Evolutionary conservation across 2,329 filamentous ascomycete species (phyloP).

Genomic region (Chrysoporthe puriensis): DNA sequence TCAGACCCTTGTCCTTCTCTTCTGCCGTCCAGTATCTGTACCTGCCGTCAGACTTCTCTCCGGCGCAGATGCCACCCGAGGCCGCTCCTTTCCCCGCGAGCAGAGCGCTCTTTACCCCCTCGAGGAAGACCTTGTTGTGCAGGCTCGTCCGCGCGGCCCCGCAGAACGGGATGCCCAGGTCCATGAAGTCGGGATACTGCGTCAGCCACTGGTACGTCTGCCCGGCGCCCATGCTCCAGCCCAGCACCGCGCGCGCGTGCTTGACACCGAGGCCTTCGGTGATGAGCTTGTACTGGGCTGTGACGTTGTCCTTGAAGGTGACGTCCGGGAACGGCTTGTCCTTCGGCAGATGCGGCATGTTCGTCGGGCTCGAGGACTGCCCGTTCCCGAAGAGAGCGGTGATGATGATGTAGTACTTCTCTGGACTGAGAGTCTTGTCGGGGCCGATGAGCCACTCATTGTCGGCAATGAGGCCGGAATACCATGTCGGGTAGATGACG

Average conservation of each 20-base stretch:
- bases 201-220: constrained; percentile 57
- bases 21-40: constrained; percentile 30
- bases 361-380: constrained; percentile 58
- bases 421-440: constrained; percentile 66
- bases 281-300: constrained; percentile 50
- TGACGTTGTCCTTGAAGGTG: constrained; percentile 56
- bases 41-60: constrained; percentile 6
- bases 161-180: constrained; percentile 52
- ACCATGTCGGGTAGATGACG: constrained; percentile 80
- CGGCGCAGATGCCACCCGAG: constrained; percentile 27
- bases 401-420: constrained; percentile 53
- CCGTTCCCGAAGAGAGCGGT: constrained; percentile 57
- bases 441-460: constrained; percentile 76
- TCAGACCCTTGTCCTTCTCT: constrained; percentile 52
- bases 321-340: constrained; percentile 47
- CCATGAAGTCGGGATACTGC: constrained; percentile 52
- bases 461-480: constrained; percentile 62
- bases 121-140: constrained; percentile 60
- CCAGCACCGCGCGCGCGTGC: constrained; percentile 51
- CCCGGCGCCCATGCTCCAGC: constrained; percentile 61
- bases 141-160: constrained; percentile 53
- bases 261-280: constrained; percentile 44
- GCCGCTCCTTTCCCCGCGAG: constrained; percentile 40
- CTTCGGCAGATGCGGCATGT: constrained; percentile 38
- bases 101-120: constrained; percentile 55